Conservation (phyloP, 306 rosid species). For the Cicer pinnatifidum region DNA sequence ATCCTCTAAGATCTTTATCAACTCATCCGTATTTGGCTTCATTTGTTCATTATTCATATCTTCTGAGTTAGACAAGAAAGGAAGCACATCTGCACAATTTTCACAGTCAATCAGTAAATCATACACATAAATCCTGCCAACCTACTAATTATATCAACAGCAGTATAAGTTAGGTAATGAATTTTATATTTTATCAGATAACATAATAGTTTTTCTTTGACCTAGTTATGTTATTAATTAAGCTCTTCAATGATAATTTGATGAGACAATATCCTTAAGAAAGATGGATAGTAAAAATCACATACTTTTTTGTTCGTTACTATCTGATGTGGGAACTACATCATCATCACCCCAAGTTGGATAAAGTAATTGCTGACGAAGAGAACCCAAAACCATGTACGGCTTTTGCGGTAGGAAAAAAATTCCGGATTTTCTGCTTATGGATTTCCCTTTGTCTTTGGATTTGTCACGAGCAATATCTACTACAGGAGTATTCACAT, state of each 20-base stretch:
- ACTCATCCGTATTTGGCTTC: constrained; percentile 77
- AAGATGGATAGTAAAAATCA: constrained; percentile 27
- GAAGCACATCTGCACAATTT: constrained; percentile 63
- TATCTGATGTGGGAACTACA: constrained; percentile 49
- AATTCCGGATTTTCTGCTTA: constrained; percentile 57
- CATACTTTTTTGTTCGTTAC: constrained; percentile 55
- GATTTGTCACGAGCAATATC: constrained; percentile 40
- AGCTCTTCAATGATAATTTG: constrained; percentile 5
- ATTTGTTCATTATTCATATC: constrained; percentile 43
- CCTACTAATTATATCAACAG: not conserved
- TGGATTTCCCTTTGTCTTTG: constrained; percentile 49
- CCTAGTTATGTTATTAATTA: constrained; percentile 16
- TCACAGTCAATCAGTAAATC: constrained; percentile 37
- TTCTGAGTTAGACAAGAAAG: constrained; percentile 71
- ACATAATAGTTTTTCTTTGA: constrained; percentile 13
- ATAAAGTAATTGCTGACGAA: constrained; percentile 89
- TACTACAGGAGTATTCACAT: constrained; percentile 41
- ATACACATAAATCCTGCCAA: constrained; percentile 11
- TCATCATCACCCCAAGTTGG: constrained; percentile 84
- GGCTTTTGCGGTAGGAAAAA: constrained; percentile 98
- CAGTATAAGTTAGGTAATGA: not conserved
- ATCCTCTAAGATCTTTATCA: constrained; percentile 72
- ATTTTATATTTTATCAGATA: constrained; percentile 11
- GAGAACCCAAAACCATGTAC: constrained; percentile 95
- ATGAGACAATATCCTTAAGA: constrained; percentile 2